Base-by-base conservation (phyloP, 768 basidiomycete genomes). In the Grammothele lineata region DNA sequence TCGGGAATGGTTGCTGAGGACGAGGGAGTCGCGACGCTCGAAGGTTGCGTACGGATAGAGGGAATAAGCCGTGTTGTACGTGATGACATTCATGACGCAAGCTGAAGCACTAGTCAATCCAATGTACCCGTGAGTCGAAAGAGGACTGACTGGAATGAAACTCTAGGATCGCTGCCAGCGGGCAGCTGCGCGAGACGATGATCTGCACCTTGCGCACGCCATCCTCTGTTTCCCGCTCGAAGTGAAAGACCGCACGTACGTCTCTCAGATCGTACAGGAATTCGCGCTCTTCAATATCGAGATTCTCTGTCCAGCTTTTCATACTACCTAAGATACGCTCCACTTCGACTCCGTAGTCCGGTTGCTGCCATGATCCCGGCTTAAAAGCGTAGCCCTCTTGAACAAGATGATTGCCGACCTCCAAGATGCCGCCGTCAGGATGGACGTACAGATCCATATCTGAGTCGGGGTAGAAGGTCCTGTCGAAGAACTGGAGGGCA, bases 401-500 rank as follows among this genome's bases (percentile, higher is more conserved):
- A n/a, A n/a, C n/a, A n/a, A n/a, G n/a, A n/a, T n/a, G n/a, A n/a
- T n/a, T n/a, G n/a, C 65, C 67, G 4, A 79, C 59, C 18, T 64
- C 60, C 5, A 40, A 10, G 15, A 47, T 38, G 36, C 63, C 57
- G 30, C 61, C 56, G 0, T 59, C 56, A 2, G 66, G 63, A 7
- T 70, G 61, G 17, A 68, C 62, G 56, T 80, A 80, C 4, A 81
- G 32, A 44, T 81, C 80, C 8, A 81, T 68, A 50, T 81, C 78
- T 0, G 77, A 68, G 4, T 66, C 66, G 3, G 66, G 61, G 49
- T 77, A 79, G 32, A 61, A 60, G 0, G 63, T 53, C 15, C 76
- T 57, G 40, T 74, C 71, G 34, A 81, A 66, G 52, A 78, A 77
- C 42, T 81, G 78, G 2, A 80, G 67, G 0, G 76, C 78, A 21